Percentiles rank a stretch among this genome's conserved stretches.
These are phyloP conservation scores for Sanghuangporus baumii DNA, from an alignment of 1,284 basidiomycete species.

Conservation along the genomic window DNA sequence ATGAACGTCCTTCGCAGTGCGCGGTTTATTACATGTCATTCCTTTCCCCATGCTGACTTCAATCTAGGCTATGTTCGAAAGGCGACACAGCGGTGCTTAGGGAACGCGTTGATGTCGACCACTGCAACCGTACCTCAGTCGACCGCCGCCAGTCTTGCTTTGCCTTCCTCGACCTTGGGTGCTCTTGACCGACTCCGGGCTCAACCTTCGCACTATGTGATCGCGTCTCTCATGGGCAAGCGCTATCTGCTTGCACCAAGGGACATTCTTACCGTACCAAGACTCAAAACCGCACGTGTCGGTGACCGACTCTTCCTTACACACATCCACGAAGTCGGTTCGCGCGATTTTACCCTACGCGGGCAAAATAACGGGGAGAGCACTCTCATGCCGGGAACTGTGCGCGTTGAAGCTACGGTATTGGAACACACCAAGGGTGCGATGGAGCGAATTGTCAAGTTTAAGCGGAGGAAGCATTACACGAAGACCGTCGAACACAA, in stretches of 20 bases:
- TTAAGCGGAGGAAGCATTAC: conserved; percentile 97
- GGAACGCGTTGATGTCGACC: background rate
- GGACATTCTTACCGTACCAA: conserved; percentile 90
- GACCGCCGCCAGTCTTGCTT: background rate
- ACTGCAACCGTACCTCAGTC: background rate
- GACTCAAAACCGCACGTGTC: conserved; percentile 73
- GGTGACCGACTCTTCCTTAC: conserved; percentile 84
- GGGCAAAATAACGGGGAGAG: conserved; percentile 43
- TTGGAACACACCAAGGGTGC: conserved; percentile 94
- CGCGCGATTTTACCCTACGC: conserved; percentile 89
- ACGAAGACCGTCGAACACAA: conserved; percentile 80
- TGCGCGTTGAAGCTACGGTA: conserved; percentile 83
- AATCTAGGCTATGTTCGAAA: background rate
- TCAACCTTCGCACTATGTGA: conserved; percentile 83
- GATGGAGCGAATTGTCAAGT: conserved; percentile 90
- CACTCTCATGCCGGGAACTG: conserved; percentile 49
- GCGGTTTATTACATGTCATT: background rate
- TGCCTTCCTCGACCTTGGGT: conserved; percentile 26
- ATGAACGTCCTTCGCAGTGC: conserved; percentile 5
- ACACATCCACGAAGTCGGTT: conserved; percentile 90
- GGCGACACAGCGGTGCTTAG: background rate
- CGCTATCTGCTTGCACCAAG: conserved; percentile 86
- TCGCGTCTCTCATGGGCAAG: conserved; percentile 84
- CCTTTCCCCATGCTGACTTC: background rate
- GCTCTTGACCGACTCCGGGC: conserved; percentile 69